Evolutionary conservation across 352 stramenopile species (phyloP).

Genomic region (Blastocystis hominis): DNA sequence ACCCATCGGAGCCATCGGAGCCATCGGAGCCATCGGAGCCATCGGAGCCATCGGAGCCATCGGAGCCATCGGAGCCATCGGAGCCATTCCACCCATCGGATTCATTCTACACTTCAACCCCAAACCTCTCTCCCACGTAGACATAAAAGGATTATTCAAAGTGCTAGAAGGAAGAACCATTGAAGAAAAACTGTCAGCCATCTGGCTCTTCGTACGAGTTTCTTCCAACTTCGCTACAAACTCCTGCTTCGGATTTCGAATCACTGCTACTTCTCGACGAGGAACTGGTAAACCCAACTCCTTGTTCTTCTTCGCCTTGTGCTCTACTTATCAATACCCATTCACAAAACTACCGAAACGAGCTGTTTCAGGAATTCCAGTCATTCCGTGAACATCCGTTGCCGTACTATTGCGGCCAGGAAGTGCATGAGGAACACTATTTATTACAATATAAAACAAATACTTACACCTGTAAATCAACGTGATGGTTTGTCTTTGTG

Average conservation of each 20-base stretch:
- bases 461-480: not conserved
- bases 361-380: conserved; percentile 52
- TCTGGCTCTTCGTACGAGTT: not conserved
- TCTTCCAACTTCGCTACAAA: conserved; percentile 44
- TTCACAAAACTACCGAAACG: not conserved
- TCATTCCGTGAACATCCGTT: conserved; percentile 58
- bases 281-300: conserved; percentile 41
- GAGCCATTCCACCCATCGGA: not conserved
- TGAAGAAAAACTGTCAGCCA: conserved; percentile 41
- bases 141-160: conserved; percentile 28
- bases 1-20: too few species aligned
- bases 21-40: not conserved
- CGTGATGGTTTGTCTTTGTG: conserved; percentile 43
- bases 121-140: not conserved
- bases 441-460: not conserved
- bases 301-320: conserved; percentile 40
- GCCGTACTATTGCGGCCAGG: conserved; percentile 47
- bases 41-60: not conserved
- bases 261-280: not conserved
- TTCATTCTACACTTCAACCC: too few species aligned
- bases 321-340: not conserved
- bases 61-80: not conserved
- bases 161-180: not conserved
- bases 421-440: conserved; percentile 54
- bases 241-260: conserved; percentile 54